Evolutionary conservation across 257 asterid genomes (phyloP), one percentile per base, ranked within the genome.

Genomic region (Nicotiana noctiflora): DNA sequence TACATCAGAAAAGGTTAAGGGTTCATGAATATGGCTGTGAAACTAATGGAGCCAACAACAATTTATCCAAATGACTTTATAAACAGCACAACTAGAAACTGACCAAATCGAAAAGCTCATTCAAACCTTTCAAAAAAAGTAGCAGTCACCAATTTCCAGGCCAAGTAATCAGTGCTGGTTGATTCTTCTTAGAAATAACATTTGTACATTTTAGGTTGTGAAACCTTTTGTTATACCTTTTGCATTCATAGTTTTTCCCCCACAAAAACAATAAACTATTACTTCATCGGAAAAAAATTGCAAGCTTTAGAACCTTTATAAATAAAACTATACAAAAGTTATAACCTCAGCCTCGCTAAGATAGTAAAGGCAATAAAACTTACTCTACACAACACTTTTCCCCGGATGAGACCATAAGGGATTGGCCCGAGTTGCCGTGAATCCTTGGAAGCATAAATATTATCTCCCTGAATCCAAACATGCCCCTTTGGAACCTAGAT

Each of bases 381-480:
- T 92, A 94, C 98, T 83, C 98, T 91, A 79, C 70, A 91, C 76
- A 91, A 91, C 27, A 86, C 97, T 84, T 80, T 95, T 10, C 98
- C 98, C 49, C 82, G 82, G 85, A 95, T 85, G 83, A 95, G 83
- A 67, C 94, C 99, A 82, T 84, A 85, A 70, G 99, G 97, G 53
- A 95, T 77, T 15, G 98, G 97, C 18, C 99, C 99, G 11, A 93
- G 76, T 10, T 93, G 92, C 66, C 97, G 86, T 32, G 99, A 93
- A 89, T 95, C 98, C 79, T 81, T 83, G 5, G 97, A 92, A 2
- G 92, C 84, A 80, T 93, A 91, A 55, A 95, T 84, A 78, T 95
- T 95, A 89, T 93, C 99, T 75, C 99, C 99, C 81, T 95, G 98
- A 86, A 93, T 87, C 99, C 99, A 95, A 40, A 93, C 96, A 82